Evolutionary conservation across 2,329 filamentous ascomycete genomes (phyloP).

Genomic region (Phaeosphaeriaceae sp.): DNA sequence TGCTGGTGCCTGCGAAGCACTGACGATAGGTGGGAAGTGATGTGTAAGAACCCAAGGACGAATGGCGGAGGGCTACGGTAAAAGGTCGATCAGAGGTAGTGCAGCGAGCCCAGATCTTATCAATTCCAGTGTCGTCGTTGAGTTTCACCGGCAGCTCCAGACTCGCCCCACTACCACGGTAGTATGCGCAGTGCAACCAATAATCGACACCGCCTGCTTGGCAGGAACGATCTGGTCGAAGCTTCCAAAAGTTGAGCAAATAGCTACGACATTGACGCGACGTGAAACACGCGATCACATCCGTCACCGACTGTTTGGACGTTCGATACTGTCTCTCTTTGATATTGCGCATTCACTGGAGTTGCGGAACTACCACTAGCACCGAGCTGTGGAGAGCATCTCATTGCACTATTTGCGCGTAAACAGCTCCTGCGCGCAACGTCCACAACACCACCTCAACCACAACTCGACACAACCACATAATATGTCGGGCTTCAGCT

Average conservation of each 20-base stretch:
- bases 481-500: conserved; percentile 44
- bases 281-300: conserved; percentile 21
- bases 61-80: neutral
- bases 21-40: neutral
- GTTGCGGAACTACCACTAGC: neutral
- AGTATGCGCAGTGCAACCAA: conserved; percentile 11
- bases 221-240: conserved; percentile 35
- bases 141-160: conserved; percentile 23
- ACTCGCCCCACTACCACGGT: conserved; percentile 22
- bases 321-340: conserved; percentile 3
- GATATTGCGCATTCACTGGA: neutral
- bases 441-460: conserved; percentile 8
- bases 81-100: conserved; percentile 1
- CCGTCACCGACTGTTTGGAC: conserved; percentile 13
- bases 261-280: conserved; percentile 30
- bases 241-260: conserved; percentile 13
- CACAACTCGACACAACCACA: conserved; percentile 12
- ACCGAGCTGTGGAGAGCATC: neutral
- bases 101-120: conserved; percentile 25
- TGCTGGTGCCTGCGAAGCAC: neutral
- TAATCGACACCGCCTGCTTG: conserved; percentile 11
- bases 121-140: conserved; percentile 25
- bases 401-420: conserved; percentile 2
- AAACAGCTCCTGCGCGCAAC: conserved; percentile 28
- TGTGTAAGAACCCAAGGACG: neutral